Percentiles rank a stretch among this genome's conserved stretches.
phyloP scores from a whole-genome alignment of 441 rosid genomes.

The Omphalea diandra region DNA sequence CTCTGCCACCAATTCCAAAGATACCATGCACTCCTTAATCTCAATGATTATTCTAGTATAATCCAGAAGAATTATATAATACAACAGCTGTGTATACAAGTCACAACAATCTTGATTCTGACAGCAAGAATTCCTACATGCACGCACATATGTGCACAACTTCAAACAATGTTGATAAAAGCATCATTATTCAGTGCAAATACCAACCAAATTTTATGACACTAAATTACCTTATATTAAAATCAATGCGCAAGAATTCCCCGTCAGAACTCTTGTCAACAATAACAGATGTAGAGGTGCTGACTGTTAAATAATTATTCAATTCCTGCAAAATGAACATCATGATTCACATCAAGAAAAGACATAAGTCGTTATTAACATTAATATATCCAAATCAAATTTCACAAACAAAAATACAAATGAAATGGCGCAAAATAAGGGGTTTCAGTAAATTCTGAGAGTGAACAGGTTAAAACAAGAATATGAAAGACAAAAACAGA shows the following conservation, averaged over 20 bases:
- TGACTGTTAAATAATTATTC: slow-evolving; percentile 68
- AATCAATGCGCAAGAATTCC: slow-evolving; percentile 85
- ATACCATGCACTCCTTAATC: background rate
- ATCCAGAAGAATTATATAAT: background rate
- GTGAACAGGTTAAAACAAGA: background rate
- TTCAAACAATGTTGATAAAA: background rate
- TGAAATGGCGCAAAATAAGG: too few species aligned
- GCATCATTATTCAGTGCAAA: background rate
- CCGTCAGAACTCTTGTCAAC: slow-evolving; percentile 95
- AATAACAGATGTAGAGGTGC: slow-evolving; percentile 73
- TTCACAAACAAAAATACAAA: background rate
- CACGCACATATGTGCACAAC: background rate
- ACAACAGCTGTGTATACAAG: background rate
- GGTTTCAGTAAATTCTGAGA: background rate
- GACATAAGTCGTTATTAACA: background rate
- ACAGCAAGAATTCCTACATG: background rate
- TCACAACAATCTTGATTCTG: background rate
- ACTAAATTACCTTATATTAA: slow-evolving; percentile 71
- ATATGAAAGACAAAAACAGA: background rate
- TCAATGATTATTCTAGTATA: background rate
- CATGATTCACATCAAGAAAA: background rate
- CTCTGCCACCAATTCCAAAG: background rate
- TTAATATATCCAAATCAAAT: background rate
- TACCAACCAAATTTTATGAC: background rate
- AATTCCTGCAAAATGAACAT: slow-evolving; percentile 60